Evolutionary conservation across 2,329 filamentous ascomycete species (phyloP).

Genomic region (Penicillium sp.): DNA sequence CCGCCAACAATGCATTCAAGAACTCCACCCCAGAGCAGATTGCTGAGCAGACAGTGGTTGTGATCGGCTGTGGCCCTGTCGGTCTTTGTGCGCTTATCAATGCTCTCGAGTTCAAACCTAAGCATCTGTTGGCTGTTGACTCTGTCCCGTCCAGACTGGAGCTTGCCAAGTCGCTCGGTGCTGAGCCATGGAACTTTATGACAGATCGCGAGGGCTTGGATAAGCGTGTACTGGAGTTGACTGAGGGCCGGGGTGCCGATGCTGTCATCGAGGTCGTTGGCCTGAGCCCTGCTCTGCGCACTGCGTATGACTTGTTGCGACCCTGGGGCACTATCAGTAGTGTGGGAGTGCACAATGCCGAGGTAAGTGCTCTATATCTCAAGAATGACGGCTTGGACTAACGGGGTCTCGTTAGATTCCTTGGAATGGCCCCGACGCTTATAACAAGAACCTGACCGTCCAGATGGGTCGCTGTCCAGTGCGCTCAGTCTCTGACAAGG

Average conservation of each 20-base stretch:
- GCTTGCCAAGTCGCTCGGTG: conserved; percentile 67
- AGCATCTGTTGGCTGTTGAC: conserved; percentile 72
- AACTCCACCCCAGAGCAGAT: conserved; percentile 55
- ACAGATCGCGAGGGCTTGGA: conserved; percentile 61
- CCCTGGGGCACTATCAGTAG: conserved; percentile 70
- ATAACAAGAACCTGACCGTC: conserved; percentile 64
- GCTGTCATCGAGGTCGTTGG: conserved; percentile 76
- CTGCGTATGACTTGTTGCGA: conserved; percentile 65
- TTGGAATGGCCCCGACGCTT: conserved; percentile 60
- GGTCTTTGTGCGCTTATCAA: conserved; percentile 79
- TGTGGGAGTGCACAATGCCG: conserved; percentile 69
- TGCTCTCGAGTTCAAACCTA: conserved; percentile 68
- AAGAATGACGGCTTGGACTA: background rate
- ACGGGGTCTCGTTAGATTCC: conserved; percentile 51
- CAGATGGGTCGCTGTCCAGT: conserved; percentile 76
- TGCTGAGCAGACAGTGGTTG: conserved; percentile 63
- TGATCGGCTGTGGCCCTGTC: conserved; percentile 81
- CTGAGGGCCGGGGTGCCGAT: conserved; percentile 76
- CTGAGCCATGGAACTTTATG: conserved; percentile 75
- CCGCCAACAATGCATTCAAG: conserved; percentile 70
- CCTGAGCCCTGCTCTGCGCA: conserved; percentile 61
- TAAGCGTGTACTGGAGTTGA: conserved; percentile 66
- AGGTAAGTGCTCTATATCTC: conserved; percentile 46
- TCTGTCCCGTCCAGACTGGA: conserved; percentile 69
- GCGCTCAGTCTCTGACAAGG: conserved; percentile 62